Conservation (phyloP, 257 asterid species). For the Penstemon newberryi region DNA sequence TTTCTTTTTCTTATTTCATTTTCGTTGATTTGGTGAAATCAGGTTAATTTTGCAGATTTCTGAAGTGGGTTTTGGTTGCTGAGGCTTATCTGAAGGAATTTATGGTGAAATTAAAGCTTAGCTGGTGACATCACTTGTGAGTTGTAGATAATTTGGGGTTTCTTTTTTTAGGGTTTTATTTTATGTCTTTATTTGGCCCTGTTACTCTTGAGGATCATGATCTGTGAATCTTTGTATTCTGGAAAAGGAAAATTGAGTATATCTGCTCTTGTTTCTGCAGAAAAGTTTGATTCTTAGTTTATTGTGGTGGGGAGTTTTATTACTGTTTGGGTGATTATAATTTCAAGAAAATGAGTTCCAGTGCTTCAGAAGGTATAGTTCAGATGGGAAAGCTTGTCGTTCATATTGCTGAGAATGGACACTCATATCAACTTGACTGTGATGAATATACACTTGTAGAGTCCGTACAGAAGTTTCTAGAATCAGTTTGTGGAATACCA, state of each 20-base stretch:
- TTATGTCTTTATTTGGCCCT: constrained; percentile 22
- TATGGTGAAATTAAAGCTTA: neutral
- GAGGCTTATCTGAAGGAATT: constrained; percentile 25
- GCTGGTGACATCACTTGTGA: constrained; percentile 27
- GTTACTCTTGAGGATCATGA: constrained; percentile 9
- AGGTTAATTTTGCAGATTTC: constrained; percentile 35
- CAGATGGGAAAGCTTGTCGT: constrained; percentile 79
- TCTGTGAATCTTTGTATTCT: constrained; percentile 17
- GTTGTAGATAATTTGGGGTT: constrained; percentile 23
- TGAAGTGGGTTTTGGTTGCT: constrained; percentile 25
- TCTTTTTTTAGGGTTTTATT: constrained; percentile 12
- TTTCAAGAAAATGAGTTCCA: constrained; percentile 51
- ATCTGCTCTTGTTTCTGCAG: constrained; percentile 24
- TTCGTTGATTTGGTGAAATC: constrained; percentile 4
- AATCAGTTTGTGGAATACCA: constrained; percentile 60
- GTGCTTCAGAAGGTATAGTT: constrained; percentile 52
- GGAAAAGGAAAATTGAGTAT: constrained; percentile 24
- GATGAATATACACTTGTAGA: constrained; percentile 76
- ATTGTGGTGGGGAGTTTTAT: constrained; percentile 21
- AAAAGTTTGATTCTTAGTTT: constrained; percentile 23
- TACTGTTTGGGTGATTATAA: neutral
- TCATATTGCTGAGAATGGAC: constrained; percentile 89
- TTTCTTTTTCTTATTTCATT: neutral
- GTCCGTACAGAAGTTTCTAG: constrained; percentile 60
- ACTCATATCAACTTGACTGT: constrained; percentile 63